Percentiles rank a stretch among this genome's conserved stretches.
Evolutionary conservation across 345 rosid species (phyloP).

Genomic region (Combretum micranthum): DNA sequence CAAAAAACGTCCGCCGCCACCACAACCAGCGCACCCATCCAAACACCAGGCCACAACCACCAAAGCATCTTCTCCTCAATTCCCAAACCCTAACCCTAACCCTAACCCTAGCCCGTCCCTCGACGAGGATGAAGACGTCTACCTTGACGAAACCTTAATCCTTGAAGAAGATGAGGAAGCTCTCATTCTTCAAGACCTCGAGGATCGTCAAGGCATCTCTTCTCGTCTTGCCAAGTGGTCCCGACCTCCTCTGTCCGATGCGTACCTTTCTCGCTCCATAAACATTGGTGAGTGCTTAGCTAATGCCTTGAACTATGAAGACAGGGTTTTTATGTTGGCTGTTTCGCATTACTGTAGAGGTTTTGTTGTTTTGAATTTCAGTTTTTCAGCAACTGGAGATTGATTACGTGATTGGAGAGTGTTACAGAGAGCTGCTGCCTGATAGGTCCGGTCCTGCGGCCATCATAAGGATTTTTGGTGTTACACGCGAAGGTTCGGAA

Average conservation of each 20-base stretch:
- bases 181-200: slow-evolving; percentile 61
- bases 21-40: slow-evolving; percentile 25
- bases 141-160: slow-evolving; percentile 65
- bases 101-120: slow-evolving; percentile 2
- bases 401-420: slow-evolving; percentile 69
- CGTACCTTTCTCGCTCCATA: slow-evolving; percentile 43
- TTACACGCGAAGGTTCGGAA: slow-evolving; percentile 69
- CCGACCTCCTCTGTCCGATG: slow-evolving; percentile 63
- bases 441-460: slow-evolving; percentile 77
- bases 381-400: slow-evolving; percentile 96
- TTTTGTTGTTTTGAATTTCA: slow-evolving; percentile 19
- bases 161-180: slow-evolving; percentile 56
- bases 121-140: slow-evolving; percentile 88
- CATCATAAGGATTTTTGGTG: slow-evolving; percentile 78
- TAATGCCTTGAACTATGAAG: neutral
- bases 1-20: slow-evolving; percentile 66
- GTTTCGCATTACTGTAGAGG: neutral
- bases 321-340: slow-evolving; percentile 7
- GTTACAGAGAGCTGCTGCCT: slow-evolving; percentile 48
- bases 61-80: slow-evolving; percentile 17
- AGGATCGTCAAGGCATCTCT: slow-evolving; percentile 62
- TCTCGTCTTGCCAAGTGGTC: slow-evolving; percentile 63
- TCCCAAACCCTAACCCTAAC: too few relatives aligned
- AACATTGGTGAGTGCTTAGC: slow-evolving; percentile 41
- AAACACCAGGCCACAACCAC: slow-evolving; percentile 43